Evolutionary conservation across 345 rosid species (phyloP), one percentile per base, ranked within the genome.

Genomic region (Lumnitzera racemosa): DNA sequence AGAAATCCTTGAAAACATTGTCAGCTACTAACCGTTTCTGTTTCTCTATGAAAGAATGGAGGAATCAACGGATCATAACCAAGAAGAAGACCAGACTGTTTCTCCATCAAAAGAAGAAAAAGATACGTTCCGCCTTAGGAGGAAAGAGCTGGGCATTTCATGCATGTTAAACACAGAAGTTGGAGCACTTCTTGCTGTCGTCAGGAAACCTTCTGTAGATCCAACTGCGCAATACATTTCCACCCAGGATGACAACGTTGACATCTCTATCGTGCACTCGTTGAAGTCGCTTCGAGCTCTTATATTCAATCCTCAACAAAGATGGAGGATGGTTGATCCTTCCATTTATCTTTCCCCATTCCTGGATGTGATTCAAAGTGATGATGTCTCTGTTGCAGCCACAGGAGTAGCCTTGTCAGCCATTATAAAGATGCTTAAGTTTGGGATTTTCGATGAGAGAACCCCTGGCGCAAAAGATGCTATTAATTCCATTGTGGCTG

Each of bases 111-210:
- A 36, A 36, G 10, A 36, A 36, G 43, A 36, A 5, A 36, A 36
- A 36, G 43, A 36, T 36, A 36, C 7, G 43, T 6, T 36, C 43
- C 5, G 11, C 10, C 11, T 36, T 36, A 74, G 64, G 52, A 72
- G 88, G 62, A 87, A 77, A 72, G 84, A 85, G 70, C 65, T 84
- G 1, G 89, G 84, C 13, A 63, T 88, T 55, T 88, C 97, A 0
- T 92, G 96, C 79, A 92, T 92, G 97, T 75, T 92, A 49, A 92
- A 86, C 82, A 85, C 98, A 0, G 98, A 92, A 65, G 89, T 92
- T 1, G 91, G 91, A 0, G 92, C 97, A 9, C 79, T 92, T 57
- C 84, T 92, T 0, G 95, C 95, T 0, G 88, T 87, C 46, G 75
- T 92, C 24, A 82, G 97, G 27, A 76, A 97, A 3, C 96, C 96